phyloP scores from a whole-genome alignment of 2,329 filamentous ascomycete species.

The Colletotrichum echinochloae region DNA sequence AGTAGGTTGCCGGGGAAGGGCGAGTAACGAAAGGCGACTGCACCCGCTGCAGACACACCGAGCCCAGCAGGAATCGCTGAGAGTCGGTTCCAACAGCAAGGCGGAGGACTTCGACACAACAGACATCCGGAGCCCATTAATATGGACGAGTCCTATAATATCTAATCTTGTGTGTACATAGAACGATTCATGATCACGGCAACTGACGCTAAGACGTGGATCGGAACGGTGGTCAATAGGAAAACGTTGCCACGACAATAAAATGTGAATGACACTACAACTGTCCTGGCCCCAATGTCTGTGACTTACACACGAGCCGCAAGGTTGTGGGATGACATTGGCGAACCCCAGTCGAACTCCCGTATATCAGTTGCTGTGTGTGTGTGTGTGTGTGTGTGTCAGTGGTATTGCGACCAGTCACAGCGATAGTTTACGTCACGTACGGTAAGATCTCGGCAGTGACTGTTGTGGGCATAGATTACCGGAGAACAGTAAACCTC shows the following conservation, averaged over 20 bases:
- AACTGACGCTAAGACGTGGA: conserved; percentile 38
- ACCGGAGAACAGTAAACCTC: not conserved
- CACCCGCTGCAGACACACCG: conserved; percentile 32
- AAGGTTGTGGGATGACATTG: no score
- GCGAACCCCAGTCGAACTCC: no score
- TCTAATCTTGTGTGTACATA: conserved; percentile 49
- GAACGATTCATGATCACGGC: conserved; percentile 41
- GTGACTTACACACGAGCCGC: not conserved
- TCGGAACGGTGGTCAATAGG: conserved; percentile 38
- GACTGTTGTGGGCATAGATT: not conserved
- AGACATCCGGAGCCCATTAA: conserved; percentile 40
- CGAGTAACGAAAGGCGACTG: conserved; percentile 37
- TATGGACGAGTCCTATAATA: conserved; percentile 45
- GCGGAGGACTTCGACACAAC: conserved; percentile 33
- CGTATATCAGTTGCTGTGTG: not conserved
- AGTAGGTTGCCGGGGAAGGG: conserved; percentile 43
- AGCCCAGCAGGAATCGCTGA: conserved; percentile 37
- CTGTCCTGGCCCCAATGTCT: not conserved
- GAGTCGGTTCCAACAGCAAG: conserved; percentile 29
- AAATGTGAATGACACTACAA: conserved; percentile 31
- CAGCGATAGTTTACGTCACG: not conserved
- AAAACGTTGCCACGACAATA: conserved; percentile 38
- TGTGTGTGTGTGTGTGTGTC: no score
- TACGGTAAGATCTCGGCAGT: not conserved
- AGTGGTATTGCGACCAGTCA: not conserved